Percentiles rank a stretch among this genome's conserved stretches.
Conservation (phyloP, 2,329 filamentous ascomycete genomes). For the Diaporthe ilicicola region DNA sequence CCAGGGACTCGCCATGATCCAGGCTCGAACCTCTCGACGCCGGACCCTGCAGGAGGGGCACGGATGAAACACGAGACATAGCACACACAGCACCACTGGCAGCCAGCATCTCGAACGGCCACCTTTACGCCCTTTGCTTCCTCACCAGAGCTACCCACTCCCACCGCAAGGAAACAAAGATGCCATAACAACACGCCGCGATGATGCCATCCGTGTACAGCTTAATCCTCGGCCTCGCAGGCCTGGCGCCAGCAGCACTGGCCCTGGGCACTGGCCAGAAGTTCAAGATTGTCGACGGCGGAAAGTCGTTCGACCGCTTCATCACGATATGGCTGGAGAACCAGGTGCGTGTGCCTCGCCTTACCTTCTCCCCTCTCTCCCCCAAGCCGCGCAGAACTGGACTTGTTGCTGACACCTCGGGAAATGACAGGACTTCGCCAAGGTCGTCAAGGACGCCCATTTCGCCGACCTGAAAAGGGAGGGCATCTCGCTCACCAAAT, state of each 20-base stretch:
- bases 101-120: conserved; percentile 3
- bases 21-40: not conserved
- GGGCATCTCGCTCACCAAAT: conserved; percentile 58
- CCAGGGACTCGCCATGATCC: not conserved
- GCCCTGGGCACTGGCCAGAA: conserved; percentile 29
- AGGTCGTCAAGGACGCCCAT: conserved; percentile 49
- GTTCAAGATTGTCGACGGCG: conserved; percentile 43
- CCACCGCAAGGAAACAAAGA: not conserved
- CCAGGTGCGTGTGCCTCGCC: conserved; percentile 42
- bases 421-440: conserved; percentile 50
- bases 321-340: conserved; percentile 57
- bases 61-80: conserved; percentile 20
- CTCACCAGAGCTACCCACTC: too few relatives aligned
- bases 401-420: not conserved
- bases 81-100: not conserved
- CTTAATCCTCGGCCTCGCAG: conserved; percentile 9
- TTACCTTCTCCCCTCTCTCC: not conserved
- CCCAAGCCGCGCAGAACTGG: not conserved
- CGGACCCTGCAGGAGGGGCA: not conserved
- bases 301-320: conserved; percentile 50
- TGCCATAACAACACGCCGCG: not conserved
- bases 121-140: not conserved
- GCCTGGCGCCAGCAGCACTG: conserved; percentile 17
- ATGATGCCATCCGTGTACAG: conserved; percentile 20
- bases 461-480: conserved; percentile 51